Base-by-base conservation (phyloP, 1,284 basidiomycete genomes). In the Ceratorhiza oryzae-sativae region DNA sequence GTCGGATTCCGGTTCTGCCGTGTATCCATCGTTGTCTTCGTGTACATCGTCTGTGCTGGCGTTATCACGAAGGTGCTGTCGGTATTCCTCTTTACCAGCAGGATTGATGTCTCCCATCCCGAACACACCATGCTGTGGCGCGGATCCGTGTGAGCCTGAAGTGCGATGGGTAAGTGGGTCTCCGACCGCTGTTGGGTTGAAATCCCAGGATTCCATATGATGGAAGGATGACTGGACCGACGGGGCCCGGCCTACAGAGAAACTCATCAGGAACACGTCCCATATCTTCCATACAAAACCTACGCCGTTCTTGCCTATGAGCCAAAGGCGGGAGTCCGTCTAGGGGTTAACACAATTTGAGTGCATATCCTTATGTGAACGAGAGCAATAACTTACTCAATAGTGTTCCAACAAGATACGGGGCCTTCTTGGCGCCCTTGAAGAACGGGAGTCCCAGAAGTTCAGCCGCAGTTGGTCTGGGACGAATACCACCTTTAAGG, bases 361-460 rank as follows among this genome's bases (percentile, higher is more conserved):
- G 49, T 20, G 27, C 9, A 23, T 60, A 68, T 27, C 13, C 49
- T 30, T 45, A 48, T 59, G 56, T 34, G 51, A 46, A 59, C 13
- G 65, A 49, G 27, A 13, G 36, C n/a, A n/a, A n/a, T n/a, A 30
- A 79, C 84, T 71, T 77, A 88, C 87, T 85, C n/a, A 96, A 81
- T 73, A 96, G 89, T 5, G 89, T 84, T 68, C 84, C 84, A 45
- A 94, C 88, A 34, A 96, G 85, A 80, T 90, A 90, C 1, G 84
- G 84, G 76, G 89, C 90, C 79, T 88, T 89, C 81, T 91, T 93
- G 18, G 92, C 86, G 41, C 82, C 82, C 77, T 86, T 91, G 83
- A 96, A 94, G 79, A 95, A 94, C 1, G 87, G 83, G n/a, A 86
- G 88, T 73, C 89, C 86, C 1, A 96, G 83, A n/a, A 96, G 83